Evolutionary conservation across 768 basidiomycete genomes (phyloP), one percentile per base, ranked within the genome.

Genomic region (Auricularia sp.): DNA sequence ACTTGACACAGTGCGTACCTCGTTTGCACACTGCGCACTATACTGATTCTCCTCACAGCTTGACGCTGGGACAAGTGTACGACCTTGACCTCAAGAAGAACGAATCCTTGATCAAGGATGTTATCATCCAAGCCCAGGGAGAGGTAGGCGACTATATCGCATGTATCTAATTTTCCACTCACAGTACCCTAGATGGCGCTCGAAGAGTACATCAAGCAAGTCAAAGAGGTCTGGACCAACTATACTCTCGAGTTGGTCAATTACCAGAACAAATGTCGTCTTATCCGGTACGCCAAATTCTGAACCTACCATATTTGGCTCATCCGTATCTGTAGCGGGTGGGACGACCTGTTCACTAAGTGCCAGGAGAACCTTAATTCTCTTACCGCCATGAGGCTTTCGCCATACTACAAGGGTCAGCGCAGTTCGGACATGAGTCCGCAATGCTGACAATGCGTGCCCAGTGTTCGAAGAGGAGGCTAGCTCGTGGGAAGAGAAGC

Each of bases 291-390:
- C 37, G 80, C 66, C 62, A 24, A 10, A 58, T 13, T 13, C 68
- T 67, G 10, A 0, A 16, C 13, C 56, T 47, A 4, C n/a, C n/a
- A 45, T 24, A 6, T 39, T 45, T n/a, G 42, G 21, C n/a, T 51
- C 33, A 21, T 18, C 8, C 54, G 61, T 13, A 4, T 67, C 39
- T 10, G 29, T 70, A 93, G 94, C 74, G 94, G 93, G 21, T 98
- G 94, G 94, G 95, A 98, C 72, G 95, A 98, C 63, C 80, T 97
- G 34, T 96, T 98, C 79, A 93, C 84, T 76, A 98, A 97, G 76
- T 98, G 97, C 74, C 87, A 92, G 69, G 97, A 99, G 76, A 97
- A 99, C 72, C 73, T 98, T 71, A 98, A 97, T 72, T 98, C 96
- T 0, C 81, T 99, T 47, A 85, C 86, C 2, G 95, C 97, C 1